These are phyloP conservation scores for Aeschynomene evenia DNA, from an alignment of 306 rosid species.

Conservation along the genomic window DNA sequence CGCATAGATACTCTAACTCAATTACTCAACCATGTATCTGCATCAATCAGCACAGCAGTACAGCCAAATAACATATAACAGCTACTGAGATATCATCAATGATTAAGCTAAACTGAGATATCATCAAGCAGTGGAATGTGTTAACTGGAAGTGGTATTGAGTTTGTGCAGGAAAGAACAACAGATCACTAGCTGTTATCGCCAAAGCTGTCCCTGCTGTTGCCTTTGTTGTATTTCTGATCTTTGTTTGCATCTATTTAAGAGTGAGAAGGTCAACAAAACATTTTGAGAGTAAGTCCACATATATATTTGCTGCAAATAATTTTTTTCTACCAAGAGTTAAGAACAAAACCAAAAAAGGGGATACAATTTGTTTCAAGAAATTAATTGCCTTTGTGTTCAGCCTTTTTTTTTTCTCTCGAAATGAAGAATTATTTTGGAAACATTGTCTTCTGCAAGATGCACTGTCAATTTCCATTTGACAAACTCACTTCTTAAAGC, in stretches of 20 bases:
- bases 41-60: background rate
- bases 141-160: background rate
- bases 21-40: too few species aligned
- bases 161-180: constrained; percentile 32
- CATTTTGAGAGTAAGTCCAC: constrained; percentile 24
- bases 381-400: background rate
- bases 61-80: background rate
- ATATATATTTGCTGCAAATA: background rate
- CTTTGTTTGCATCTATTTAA: constrained; percentile 27
- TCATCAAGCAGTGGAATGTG: background rate
- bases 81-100: too few species aligned
- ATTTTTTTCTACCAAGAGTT: background rate
- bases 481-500: background rate
- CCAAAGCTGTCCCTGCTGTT: constrained; percentile 24
- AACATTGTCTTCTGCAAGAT: background rate
- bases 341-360: background rate
- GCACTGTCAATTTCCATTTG: background rate
- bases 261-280: constrained; percentile 23
- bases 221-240: constrained; percentile 23
- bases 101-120: background rate
- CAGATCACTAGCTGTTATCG: constrained; percentile 2
- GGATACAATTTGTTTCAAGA: background rate
- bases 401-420: background rate
- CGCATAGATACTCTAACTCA: background rate
- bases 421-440: background rate